Evolutionary conservation across 352 stramenopile species (phyloP).

Genomic region (Globisporangium polare): DNA sequence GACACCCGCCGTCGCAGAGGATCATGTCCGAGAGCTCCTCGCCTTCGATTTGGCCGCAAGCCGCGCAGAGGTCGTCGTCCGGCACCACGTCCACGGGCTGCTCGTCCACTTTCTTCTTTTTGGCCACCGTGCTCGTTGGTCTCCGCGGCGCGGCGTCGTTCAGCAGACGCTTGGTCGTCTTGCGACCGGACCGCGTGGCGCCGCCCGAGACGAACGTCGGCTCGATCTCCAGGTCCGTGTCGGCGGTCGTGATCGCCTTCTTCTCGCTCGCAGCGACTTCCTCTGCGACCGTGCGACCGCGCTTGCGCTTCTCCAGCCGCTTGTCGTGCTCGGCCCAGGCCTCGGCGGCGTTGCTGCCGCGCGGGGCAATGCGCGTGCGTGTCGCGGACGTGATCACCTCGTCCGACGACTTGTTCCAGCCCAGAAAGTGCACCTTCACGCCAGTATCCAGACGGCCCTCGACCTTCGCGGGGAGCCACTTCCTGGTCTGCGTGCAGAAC

Average conservation of each 20-base stretch:
- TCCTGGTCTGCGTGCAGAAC: constrained; percentile 40
- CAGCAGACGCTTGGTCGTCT: constrained; percentile 59
- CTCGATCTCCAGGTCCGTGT: constrained; percentile 5
- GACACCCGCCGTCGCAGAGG: constrained; percentile 90
- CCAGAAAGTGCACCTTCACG: constrained; percentile 61
- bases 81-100: constrained; percentile 24
- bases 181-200: constrained; percentile 58
- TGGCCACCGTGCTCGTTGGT: constrained; percentile 19
- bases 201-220: constrained; percentile 57
- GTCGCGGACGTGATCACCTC: constrained; percentile 35
- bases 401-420: constrained; percentile 55
- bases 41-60: constrained; percentile 83
- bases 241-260: background rate
- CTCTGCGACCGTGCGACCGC: constrained; percentile 20
- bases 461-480: constrained; percentile 63
- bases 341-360: constrained; percentile 25
- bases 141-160: constrained; percentile 27
- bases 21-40: constrained; percentile 82
- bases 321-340: constrained; percentile 42
- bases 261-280: background rate
- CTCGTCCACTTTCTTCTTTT: constrained; percentile 32
- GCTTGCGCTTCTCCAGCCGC: constrained; percentile 39
- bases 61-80: constrained; percentile 73
- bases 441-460: constrained; percentile 23
- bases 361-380: constrained; percentile 37